These are phyloP conservation scores for Sarocladium oryzae DNA, from an alignment of 2,329 filamentous ascomycete species.

Conservation along the genomic window DNA sequence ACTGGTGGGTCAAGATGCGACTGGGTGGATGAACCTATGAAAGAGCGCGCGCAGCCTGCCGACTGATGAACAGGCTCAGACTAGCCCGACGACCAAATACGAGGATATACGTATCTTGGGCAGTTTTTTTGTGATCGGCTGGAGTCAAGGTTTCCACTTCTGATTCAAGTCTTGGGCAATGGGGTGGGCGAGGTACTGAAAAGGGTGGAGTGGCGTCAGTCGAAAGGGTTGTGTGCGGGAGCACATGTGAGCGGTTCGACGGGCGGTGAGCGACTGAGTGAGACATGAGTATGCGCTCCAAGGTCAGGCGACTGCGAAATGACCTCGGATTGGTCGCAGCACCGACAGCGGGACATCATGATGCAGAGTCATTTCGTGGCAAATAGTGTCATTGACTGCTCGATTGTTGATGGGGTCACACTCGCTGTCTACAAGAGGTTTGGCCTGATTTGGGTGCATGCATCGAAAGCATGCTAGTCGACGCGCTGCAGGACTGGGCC, in stretches of 20 bases:
- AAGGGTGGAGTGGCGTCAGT: background rate
- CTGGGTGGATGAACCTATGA: too few species aligned
- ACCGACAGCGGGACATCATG: background rate
- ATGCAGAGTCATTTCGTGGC: background rate
- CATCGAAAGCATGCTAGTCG: too few species aligned
- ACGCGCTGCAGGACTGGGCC: too few species aligned
- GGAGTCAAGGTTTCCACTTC: background rate
- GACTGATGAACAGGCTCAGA: too few species aligned
- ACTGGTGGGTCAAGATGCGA: constrained; percentile 8
- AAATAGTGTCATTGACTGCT: background rate
- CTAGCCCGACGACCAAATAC: too few species aligned
- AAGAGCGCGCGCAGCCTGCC: too few species aligned
- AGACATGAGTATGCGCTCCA: constrained; percentile 5
- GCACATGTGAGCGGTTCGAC: constrained; percentile 16
- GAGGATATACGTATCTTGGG: too few species aligned
- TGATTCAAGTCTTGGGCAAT: background rate
- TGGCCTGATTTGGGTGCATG: too few species aligned
- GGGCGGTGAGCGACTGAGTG: constrained; percentile 5
- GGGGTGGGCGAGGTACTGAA: background rate
- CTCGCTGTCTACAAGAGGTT: too few species aligned
- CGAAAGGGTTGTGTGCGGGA: constrained; percentile 13
- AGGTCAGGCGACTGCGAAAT: constrained; percentile 15
- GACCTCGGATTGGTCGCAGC: constrained; percentile 18
- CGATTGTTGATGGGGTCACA: background rate
- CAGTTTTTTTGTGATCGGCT: too few species aligned